These are phyloP conservation scores for Wickerhamiella shivajii DNA, from an alignment of 805 yeast species.

Conservation along the genomic window DNA sequence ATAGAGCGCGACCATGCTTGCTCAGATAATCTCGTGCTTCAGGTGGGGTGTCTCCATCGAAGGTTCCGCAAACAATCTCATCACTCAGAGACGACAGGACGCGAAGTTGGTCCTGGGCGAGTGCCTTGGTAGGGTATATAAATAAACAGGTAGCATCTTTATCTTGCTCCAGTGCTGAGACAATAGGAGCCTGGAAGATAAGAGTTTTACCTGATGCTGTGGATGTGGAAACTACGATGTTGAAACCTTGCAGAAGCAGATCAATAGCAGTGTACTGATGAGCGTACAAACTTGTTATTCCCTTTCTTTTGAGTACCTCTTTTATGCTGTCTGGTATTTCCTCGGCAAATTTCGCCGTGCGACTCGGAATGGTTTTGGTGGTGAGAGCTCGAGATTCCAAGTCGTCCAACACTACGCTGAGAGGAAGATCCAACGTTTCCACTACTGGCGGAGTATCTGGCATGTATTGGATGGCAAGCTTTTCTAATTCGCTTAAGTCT, in stretches of 20 bases:
- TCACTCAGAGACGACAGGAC: slow-evolving; percentile 49
- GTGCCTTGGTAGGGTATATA: slow-evolving; percentile 91
- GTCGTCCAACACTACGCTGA: neutral
- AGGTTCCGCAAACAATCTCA: slow-evolving; percentile 51
- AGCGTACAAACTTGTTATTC: slow-evolving; percentile 42
- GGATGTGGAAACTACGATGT: slow-evolving; percentile 83
- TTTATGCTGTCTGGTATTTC: neutral
- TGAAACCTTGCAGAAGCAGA: slow-evolving; percentile 34
- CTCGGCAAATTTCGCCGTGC: slow-evolving; percentile 9
- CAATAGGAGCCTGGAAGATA: slow-evolving; percentile 77
- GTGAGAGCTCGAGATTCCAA: slow-evolving; percentile 37
- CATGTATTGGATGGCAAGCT: slow-evolving; percentile 1
- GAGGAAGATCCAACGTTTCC: too few relatives aligned
- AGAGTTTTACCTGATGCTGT: slow-evolving; percentile 94
- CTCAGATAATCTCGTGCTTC: slow-evolving; percentile 40
- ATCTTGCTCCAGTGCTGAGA: slow-evolving; percentile 29
- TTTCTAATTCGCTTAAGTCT: slow-evolving; percentile 3
- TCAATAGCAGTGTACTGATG: slow-evolving; percentile 76
- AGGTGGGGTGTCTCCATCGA: slow-evolving; percentile 83
- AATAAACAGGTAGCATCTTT: slow-evolving; percentile 56
- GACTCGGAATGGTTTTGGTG: slow-evolving; percentile 39
- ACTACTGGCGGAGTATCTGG: too few relatives aligned
- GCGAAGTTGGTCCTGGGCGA: slow-evolving; percentile 91
- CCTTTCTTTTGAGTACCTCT: slow-evolving; percentile 37
- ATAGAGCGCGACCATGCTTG: slow-evolving; percentile 57